Evolutionary conservation across 768 basidiomycete genomes (phyloP).

Genomic region (Psilocybe sp.): DNA sequence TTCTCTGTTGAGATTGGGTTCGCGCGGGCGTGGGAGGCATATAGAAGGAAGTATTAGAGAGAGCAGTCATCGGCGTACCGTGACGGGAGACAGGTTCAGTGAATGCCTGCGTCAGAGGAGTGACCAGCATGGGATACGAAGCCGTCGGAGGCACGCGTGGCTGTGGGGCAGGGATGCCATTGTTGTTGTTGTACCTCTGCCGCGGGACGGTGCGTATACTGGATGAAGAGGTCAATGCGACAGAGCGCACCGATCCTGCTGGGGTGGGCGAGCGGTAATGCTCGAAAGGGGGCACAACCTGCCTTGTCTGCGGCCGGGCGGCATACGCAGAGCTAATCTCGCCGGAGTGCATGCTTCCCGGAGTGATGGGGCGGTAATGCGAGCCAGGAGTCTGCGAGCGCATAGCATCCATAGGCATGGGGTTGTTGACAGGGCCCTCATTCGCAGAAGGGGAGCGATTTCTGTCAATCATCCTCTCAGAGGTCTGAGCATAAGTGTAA

Average conservation of each 20-base stretch:
- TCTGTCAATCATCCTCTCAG: neutral
- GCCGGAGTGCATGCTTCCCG: neutral
- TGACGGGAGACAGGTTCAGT: slow-evolving; percentile 13
- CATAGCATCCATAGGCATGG: slow-evolving; percentile 6
- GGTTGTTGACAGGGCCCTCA: slow-evolving; percentile 2
- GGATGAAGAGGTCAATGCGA: slow-evolving; percentile 11
- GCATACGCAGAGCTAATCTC: no score
- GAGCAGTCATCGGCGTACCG: slow-evolving; percentile 13
- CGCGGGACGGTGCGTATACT: slow-evolving; percentile 15
- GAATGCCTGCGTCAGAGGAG: slow-evolving; percentile 4
- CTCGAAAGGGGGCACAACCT: slow-evolving; percentile 1
- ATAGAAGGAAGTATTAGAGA: slow-evolving; percentile 9
- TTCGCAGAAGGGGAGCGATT: slow-evolving; percentile 7
- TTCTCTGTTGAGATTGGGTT: neutral
- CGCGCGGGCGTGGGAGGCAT: neutral
- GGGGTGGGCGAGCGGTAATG: neutral
- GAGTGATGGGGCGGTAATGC: neutral
- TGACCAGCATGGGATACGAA: neutral
- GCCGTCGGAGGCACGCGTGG: slow-evolving; percentile 8
- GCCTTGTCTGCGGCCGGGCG: neutral
- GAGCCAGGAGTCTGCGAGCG: slow-evolving; percentile 12
- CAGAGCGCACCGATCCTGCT: slow-evolving; percentile 15
- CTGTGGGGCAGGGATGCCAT: slow-evolving; percentile 13
- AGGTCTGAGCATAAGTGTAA: slow-evolving; percentile 5
- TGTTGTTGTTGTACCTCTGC: slow-evolving; percentile 13